These are phyloP conservation scores for Penicillium daleae DNA, from an alignment of 495 filamentous ascomycete genomes.

Conservation along the genomic window DNA sequence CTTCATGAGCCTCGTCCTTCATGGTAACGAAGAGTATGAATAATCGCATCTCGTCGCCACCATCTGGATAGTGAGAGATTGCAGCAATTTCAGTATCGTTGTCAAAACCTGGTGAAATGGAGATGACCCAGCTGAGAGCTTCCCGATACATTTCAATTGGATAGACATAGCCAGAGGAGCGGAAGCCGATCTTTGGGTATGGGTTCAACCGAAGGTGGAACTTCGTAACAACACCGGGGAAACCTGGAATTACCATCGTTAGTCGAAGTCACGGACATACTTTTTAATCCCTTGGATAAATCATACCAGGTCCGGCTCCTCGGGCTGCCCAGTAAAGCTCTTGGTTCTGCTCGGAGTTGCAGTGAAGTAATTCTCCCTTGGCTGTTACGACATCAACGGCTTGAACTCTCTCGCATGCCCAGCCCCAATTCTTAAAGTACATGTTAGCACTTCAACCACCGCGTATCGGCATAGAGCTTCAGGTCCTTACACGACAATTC, in stretches of 20 bases:
- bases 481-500: slow-evolving; percentile 49
- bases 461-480: background rate
- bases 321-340: slow-evolving; percentile 57
- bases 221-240: slow-evolving; percentile 52
- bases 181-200: slow-evolving; percentile 33
- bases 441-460: background rate
- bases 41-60: slow-evolving; percentile 31
- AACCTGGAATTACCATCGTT: slow-evolving; percentile 26
- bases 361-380: slow-evolving; percentile 37
- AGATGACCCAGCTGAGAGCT: slow-evolving; percentile 48
- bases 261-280: background rate
- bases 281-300: background rate
- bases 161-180: slow-evolving; percentile 49
- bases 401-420: slow-evolving; percentile 54
- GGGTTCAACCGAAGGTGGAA: slow-evolving; percentile 48
- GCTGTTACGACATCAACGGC: slow-evolving; percentile 56
- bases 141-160: slow-evolving; percentile 42
- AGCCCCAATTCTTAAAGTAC: slow-evolving; percentile 51
- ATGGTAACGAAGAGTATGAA: slow-evolving; percentile 49
- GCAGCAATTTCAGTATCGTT: slow-evolving; percentile 47
- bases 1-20: slow-evolving; percentile 37
- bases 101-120: slow-evolving; percentile 42
- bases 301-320: slow-evolving; percentile 51
- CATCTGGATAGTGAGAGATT: slow-evolving; percentile 36
- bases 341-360: slow-evolving; percentile 42